phyloP scores from a whole-genome alignment of 495 filamentous ascomycete genomes.

The Penicillium cataractarum region DNA sequence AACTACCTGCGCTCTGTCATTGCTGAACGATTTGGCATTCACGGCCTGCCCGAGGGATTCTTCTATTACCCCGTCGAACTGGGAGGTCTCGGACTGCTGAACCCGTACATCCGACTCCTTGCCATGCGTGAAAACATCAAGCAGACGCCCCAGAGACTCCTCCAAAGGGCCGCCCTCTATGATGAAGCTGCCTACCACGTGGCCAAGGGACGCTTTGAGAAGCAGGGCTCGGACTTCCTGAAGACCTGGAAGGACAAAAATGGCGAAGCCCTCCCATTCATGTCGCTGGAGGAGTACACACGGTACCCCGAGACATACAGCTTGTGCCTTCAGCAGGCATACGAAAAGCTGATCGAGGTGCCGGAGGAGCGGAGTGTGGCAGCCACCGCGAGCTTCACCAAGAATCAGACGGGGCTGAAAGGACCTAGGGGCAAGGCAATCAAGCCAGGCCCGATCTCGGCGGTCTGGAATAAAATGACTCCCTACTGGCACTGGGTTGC shows the following conservation, averaged over 20 bases:
- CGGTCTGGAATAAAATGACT: constrained; percentile 46
- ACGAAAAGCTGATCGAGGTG: constrained; percentile 39
- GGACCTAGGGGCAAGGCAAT: constrained; percentile 11
- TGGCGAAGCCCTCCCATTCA: constrained; percentile 43
- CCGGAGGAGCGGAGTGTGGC: constrained; percentile 42
- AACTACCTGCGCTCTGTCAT: constrained; percentile 60
- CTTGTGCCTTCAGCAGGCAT: constrained; percentile 32
- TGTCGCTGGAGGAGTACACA: constrained; percentile 58
- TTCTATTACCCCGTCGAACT: constrained; percentile 66
- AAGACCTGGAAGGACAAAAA: constrained; percentile 17
- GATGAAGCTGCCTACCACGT: constrained; percentile 40
- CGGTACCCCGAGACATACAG: constrained; percentile 54
- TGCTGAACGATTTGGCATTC: constrained; percentile 54
- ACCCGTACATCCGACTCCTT: constrained; percentile 58
- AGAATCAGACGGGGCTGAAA: constrained; percentile 30
- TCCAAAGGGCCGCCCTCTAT: constrained; percentile 8
- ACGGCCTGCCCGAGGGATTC: constrained; percentile 66
- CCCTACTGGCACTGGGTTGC: constrained; percentile 67
- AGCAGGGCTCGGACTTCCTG: constrained; percentile 19
- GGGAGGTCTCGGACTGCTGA: constrained; percentile 59
- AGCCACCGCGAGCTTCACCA: constrained; percentile 31
- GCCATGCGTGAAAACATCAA: constrained; percentile 57
- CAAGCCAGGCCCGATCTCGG: constrained; percentile 30
- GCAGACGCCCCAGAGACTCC: constrained; percentile 37
- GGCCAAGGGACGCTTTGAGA: constrained; percentile 50